Conservation (phyloP, 176 grass and related monocot genomes). For the Phyllostachys edulis region DNA sequence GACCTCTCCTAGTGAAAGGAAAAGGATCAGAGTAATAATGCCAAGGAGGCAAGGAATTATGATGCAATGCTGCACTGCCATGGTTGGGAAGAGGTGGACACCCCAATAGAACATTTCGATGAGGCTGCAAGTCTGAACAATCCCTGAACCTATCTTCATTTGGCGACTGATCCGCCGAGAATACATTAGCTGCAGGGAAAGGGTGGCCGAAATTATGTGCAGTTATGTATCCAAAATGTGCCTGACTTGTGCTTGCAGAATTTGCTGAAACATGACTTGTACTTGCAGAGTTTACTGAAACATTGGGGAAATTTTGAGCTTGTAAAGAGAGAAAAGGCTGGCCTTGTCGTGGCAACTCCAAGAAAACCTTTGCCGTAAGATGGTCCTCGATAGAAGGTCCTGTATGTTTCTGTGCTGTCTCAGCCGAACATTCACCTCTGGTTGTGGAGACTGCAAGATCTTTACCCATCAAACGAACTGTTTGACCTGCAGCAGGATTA, state of each 20-base stretch:
- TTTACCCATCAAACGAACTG: slow-evolving; percentile 67
- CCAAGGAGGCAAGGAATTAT: slow-evolving; percentile 10
- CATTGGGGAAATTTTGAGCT: slow-evolving; percentile 21
- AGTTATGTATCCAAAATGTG: slow-evolving; percentile 29
- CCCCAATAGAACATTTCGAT: slow-evolving; percentile 23
- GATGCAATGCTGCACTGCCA: slow-evolving; percentile 31
- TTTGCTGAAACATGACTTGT: slow-evolving; percentile 11
- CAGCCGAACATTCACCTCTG: slow-evolving; percentile 26
- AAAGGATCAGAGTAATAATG: slow-evolving; percentile 31
- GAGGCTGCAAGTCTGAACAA: slow-evolving; percentile 1
- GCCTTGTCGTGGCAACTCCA: slow-evolving; percentile 39
- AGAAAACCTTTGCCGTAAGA: slow-evolving; percentile 26
- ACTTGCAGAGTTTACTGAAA: slow-evolving; percentile 28
- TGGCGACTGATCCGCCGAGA: slow-evolving; percentile 34
- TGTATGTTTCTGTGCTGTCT: slow-evolving; percentile 16
- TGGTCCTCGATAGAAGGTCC: slow-evolving; percentile 7
- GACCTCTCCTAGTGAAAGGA: slow-evolving; percentile 4
- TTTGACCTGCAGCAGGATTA: slow-evolving; percentile 35
- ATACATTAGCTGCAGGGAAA: slow-evolving; percentile 15
- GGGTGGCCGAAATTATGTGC: slow-evolving; percentile 12
- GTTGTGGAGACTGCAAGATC: slow-evolving; percentile 45
- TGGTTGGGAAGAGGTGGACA: slow-evolving; percentile 32
- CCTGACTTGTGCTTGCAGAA: slow-evolving; percentile 22
- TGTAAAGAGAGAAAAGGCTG: slow-evolving; percentile 45
- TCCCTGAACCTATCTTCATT: slow-evolving; percentile 20